These are phyloP conservation scores for Colletotrichum lini DNA, from an alignment of 2,329 filamentous ascomycete species.

Conservation along the genomic window DNA sequence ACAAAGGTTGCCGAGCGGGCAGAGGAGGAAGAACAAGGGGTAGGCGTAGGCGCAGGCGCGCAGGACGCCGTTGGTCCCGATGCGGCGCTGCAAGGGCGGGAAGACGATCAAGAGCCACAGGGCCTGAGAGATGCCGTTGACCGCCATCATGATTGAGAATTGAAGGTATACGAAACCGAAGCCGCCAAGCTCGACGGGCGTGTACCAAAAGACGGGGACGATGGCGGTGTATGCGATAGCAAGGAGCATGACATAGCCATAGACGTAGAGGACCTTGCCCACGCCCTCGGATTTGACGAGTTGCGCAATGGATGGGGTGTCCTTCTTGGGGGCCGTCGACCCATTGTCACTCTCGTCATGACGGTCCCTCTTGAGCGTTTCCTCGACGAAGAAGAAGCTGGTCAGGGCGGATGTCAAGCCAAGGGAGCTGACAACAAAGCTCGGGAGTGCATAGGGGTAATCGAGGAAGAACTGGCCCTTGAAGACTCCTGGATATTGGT, in stretches of 20 bases:
- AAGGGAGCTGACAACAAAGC: conserved; percentile 59
- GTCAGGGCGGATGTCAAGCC: conserved; percentile 67
- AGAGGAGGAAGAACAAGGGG: conserved; percentile 74
- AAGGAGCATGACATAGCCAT: conserved; percentile 76
- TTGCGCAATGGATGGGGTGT: conserved; percentile 27
- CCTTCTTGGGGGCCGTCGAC: background rate
- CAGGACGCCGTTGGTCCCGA: conserved; percentile 78
- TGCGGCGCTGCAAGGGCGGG: conserved; percentile 74
- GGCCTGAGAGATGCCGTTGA: conserved; percentile 77
- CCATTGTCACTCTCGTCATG: background rate
- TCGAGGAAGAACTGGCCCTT: conserved; percentile 70
- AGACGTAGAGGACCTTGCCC: conserved; percentile 74
- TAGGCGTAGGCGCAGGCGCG: conserved; percentile 67
- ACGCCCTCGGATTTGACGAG: conserved; percentile 77
- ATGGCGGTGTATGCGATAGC: conserved; percentile 81
- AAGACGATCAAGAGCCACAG: conserved; percentile 80
- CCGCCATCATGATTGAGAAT: conserved; percentile 77
- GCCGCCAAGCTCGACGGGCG: conserved; percentile 73
- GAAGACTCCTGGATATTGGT: conserved; percentile 74
- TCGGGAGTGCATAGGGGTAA: conserved; percentile 77
- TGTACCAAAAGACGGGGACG: conserved; percentile 78
- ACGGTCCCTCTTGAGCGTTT: conserved; percentile 64
- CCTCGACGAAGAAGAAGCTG: conserved; percentile 71
- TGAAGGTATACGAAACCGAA: conserved; percentile 72
- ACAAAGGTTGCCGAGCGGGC: conserved; percentile 68